Evolutionary conservation across 129 eudicot genomes (phyloP), one percentile per base, ranked within the genome.

Genomic region (Escallonia rubra): DNA sequence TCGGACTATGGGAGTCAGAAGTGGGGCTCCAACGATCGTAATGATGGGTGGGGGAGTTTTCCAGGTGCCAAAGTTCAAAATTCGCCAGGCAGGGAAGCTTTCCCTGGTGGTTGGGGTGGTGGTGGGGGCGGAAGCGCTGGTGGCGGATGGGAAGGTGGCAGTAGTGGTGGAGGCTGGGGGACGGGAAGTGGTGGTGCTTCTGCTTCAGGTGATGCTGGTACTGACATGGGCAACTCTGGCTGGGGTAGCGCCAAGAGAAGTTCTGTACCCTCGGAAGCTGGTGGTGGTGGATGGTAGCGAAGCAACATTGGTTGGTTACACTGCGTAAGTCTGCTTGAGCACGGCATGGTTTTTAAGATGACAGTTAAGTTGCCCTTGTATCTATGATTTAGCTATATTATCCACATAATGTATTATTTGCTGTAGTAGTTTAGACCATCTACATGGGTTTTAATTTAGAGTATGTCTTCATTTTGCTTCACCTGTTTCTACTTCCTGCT

Each of bases 31-130:
- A 87, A 80, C 70, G 96, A 75, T 9, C 80, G 79, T 44, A 87
- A 79, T 44, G 83, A 81, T 8, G 76, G 76, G 42, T 79, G 86
- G 86, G 82, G 90, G 2, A 73, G 77, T 70, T 80, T 83, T 23
- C 81, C 90, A 1, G 93, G 94, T 48, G 88, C 85, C 50, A 85
- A 83, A 72, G 84, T 79, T 64, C 85, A 88, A 43, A 84, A 81
- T 59, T 85, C 94, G 12, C 96, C 96, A 1, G 88, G 90, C 16
- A 61, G 78, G 72, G 90, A 78, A 53, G 85, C 89, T 57, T 82
- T 82, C 59, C 79, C 85, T 34, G 81, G 86, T 69, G 82, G 90
- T 54, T 78, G 95, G 79, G 78, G 81, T 4, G 81, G 82, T 5
- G 59, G 72, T 63, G 72, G 80, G 10, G 61, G 73, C 43, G 77